phyloP scores from a whole-genome alignment of 495 filamentous ascomycete genomes.

The Neurospora sp. region DNA sequence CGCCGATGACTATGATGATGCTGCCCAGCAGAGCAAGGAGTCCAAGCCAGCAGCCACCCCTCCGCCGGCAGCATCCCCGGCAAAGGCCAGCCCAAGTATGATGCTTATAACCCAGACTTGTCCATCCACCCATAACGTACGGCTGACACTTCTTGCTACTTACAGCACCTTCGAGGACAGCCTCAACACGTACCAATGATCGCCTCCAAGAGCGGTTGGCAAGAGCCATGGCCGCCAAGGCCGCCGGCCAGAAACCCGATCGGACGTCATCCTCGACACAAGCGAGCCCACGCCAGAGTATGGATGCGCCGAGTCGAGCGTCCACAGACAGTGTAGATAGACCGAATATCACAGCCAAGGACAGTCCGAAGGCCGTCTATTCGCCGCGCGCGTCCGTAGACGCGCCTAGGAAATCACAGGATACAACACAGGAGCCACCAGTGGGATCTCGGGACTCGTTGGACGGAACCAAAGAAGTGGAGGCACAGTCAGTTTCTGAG shows the following conservation, averaged over 20 bases:
- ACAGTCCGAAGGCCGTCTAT: neutral
- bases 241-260: slow-evolving; percentile 2
- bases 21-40: slow-evolving; percentile 20
- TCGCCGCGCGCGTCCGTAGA: slow-evolving; percentile 16
- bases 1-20: slow-evolving; percentile 55
- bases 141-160: slow-evolving; percentile 9
- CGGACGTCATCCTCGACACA: slow-evolving; percentile 16
- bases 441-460: neutral
- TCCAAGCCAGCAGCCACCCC: slow-evolving; percentile 11
- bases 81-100: slow-evolving; percentile 21
- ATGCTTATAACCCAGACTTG: neutral
- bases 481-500: neutral
- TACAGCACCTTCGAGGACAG: slow-evolving; percentile 34
- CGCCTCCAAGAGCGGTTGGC: slow-evolving; percentile 81
- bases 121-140: neutral
- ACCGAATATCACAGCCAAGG: slow-evolving; percentile 9
- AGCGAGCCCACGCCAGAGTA: slow-evolving; percentile 22
- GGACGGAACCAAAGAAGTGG: neutral
- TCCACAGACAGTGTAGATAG: slow-evolving; percentile 19
- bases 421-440: neutral
- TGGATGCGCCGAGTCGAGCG: slow-evolving; percentile 20
- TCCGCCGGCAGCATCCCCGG: slow-evolving; percentile 18
- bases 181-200: slow-evolving; percentile 55
- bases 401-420: slow-evolving; percentile 9
- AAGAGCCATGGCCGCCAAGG: slow-evolving; percentile 42